phyloP scores from a whole-genome alignment of 129 eudicot genomes.

The Saposhnikovia divaricata region DNA sequence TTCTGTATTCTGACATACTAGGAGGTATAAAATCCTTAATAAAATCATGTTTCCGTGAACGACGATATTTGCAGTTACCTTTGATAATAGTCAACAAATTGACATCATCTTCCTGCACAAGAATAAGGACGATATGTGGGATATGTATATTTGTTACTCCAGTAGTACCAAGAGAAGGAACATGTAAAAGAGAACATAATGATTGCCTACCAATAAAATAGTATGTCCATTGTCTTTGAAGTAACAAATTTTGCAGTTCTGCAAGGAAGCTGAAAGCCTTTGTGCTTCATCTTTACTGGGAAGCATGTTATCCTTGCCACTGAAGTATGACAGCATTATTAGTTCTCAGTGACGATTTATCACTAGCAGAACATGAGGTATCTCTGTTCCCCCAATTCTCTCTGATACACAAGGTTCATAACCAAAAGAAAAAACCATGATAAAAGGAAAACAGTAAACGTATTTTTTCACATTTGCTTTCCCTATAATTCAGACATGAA shows the following conservation, averaged over 20 bases:
- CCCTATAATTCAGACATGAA: not conserved
- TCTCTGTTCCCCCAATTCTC: not conserved
- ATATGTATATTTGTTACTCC: not conserved
- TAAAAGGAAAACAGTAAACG: not conserved
- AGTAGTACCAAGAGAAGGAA: not conserved
- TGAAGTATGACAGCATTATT: constrained; percentile 25
- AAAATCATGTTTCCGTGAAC: constrained; percentile 53
- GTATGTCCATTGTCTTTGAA: constrained; percentile 95
- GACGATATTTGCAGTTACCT: constrained; percentile 52
- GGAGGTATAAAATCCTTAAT: constrained; percentile 76
- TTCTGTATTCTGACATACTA: constrained; percentile 62
- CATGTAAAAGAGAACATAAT: not conserved
- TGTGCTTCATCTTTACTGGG: constrained; percentile 86
- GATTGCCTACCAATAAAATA: constrained; percentile 53
- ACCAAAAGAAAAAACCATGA: not conserved
- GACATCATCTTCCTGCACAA: constrained; percentile 80
- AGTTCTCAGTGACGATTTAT: not conserved
- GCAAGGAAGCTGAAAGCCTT: constrained; percentile 49
- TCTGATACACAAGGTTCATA: not conserved
- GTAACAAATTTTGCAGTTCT: constrained; percentile 57
- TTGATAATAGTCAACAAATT: constrained; percentile 65
- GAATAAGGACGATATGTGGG: not conserved
- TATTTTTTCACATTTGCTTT: not conserved
- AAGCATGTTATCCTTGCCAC: constrained; percentile 95
- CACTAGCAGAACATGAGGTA: not conserved